phyloP scores from a whole-genome alignment of 1,284 basidiomycete species.

The Ganoderma resinaceum region DNA sequence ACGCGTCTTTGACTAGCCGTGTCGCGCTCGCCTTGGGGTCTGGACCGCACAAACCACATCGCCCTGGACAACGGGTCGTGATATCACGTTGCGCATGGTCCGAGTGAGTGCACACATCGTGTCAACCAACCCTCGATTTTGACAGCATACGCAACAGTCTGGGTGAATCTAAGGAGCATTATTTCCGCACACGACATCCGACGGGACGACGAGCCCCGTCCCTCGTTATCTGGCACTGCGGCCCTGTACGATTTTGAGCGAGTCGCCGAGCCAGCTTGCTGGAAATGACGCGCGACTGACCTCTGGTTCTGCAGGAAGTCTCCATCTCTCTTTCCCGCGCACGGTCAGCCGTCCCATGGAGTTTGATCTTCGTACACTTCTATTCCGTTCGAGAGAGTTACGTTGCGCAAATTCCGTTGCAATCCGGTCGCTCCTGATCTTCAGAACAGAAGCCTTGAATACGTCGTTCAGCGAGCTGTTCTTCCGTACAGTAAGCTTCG shows the following conservation, averaged over 20 bases:
- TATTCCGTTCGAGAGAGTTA: neutral
- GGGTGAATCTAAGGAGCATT: no score
- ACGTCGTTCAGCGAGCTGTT: neutral
- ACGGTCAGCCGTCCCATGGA: neutral
- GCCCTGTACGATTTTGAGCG: neutral
- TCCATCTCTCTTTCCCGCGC: neutral
- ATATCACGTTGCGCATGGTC: neutral
- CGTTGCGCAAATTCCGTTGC: neutral
- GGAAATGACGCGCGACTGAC: neutral
- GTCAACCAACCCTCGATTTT: neutral
- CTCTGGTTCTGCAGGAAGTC: neutral
- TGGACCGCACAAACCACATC: neutral
- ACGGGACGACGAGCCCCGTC: neutral
- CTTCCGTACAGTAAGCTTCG: neutral
- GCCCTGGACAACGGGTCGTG: neutral
- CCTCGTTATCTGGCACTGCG: neutral
- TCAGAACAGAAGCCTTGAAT: neutral
- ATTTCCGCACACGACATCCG: neutral
- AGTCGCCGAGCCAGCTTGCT: neutral
- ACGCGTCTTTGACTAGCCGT: neutral
- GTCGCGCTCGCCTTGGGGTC: neutral
- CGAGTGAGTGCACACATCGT: neutral
- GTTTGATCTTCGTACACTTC: neutral
- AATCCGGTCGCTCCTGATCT: neutral
- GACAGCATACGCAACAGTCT: neutral